Evolutionary conservation across 805 yeast genomes (phyloP), one percentile per base, ranked within the genome.

Genomic region (Gaillardinia entomophila): DNA sequence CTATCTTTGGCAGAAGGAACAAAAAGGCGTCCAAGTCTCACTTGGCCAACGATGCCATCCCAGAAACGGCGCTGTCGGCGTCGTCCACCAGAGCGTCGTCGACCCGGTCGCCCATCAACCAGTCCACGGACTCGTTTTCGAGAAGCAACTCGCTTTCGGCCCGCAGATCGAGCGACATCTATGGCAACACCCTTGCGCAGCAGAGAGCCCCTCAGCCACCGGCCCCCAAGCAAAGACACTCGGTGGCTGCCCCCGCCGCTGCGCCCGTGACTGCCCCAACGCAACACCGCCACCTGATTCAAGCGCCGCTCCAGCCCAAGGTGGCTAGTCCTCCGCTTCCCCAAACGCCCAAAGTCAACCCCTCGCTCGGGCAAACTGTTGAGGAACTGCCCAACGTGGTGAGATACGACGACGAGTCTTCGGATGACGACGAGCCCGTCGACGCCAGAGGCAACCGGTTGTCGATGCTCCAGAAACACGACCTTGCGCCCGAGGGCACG

Each of bases 1-100:
- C 92, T 1, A 73, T 84, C 40, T 77, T 84, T 46, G 79, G 82
- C 28, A 73, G 77, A 42, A 53, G 44, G 27, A 79, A 75, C 53
- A 77, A 75, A 47, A 65, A 67, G 40, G 26, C 27, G 32, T 28
- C 39, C 18, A 17, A 30, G 16, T 31, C 38, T 14, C 38, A 36
- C 19, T 32, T 41, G 10, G 18, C 36, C 11, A 31, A 25, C 23
- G 57, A 53, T 16, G 40, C 57, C 6, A 60, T 62, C 26, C 62
- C 62, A 2, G 71, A 66, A 38, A 44, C 55, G 31, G 59, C 45
- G 11, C 56, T 66, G 6, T 40, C 53, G 14, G 36, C 48, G 15
- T 46, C 58, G 12, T 38, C 48, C 15, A 28, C 10, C 4, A 14
- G 16, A 4, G 14, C 27, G 6, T 11, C 14, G 16, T 6, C 25